Percentiles rank a stretch among this genome's conserved stretches.
phyloP scores from a whole-genome alignment of 169 alveolate species.

The Plasmodium ovale region DNA sequence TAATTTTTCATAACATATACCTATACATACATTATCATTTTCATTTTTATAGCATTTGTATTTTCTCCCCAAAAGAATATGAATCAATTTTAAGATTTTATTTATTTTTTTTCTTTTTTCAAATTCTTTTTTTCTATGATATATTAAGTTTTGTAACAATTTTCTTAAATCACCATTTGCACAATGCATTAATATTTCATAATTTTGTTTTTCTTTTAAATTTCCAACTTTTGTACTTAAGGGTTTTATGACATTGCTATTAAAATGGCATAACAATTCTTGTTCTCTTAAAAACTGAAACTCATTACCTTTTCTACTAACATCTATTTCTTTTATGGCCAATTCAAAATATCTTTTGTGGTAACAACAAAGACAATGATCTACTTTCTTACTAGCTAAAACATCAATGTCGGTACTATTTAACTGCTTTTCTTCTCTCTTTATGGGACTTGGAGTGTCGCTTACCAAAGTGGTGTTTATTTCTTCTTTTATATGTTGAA shows the following conservation, averaged over 20 bases:
- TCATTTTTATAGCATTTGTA: constrained; percentile 49
- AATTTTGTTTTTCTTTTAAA: constrained; percentile 66
- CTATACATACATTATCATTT: constrained; percentile 31
- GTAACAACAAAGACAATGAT: constrained; percentile 41
- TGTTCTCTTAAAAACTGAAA: constrained; percentile 84
- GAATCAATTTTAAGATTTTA: constrained; percentile 65
- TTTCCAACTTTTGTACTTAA: constrained; percentile 76
- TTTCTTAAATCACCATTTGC: constrained; percentile 84
- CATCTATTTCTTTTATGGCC: constrained; percentile 74
- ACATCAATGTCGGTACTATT: neutral
- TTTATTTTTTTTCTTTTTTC: constrained; percentile 72
- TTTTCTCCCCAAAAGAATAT: constrained; percentile 51
- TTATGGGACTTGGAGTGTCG: neutral
- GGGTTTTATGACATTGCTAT: constrained; percentile 84
- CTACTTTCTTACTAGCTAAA: constrained; percentile 12
- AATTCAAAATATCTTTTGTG: constrained; percentile 37
- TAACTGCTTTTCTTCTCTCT: neutral
- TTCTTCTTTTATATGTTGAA: too few relatives aligned
- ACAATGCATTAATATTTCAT: constrained; percentile 84
- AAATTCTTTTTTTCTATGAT: constrained; percentile 67
- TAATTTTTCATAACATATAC: constrained; percentile 66
- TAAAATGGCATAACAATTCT: constrained; percentile 84
- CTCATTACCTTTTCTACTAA: constrained; percentile 62
- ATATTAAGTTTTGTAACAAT: constrained; percentile 62
- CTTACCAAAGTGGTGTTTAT: neutral